phyloP scores from a whole-genome alignment of 176 grass and related monocot genomes.

The Olyra latifolia region DNA sequence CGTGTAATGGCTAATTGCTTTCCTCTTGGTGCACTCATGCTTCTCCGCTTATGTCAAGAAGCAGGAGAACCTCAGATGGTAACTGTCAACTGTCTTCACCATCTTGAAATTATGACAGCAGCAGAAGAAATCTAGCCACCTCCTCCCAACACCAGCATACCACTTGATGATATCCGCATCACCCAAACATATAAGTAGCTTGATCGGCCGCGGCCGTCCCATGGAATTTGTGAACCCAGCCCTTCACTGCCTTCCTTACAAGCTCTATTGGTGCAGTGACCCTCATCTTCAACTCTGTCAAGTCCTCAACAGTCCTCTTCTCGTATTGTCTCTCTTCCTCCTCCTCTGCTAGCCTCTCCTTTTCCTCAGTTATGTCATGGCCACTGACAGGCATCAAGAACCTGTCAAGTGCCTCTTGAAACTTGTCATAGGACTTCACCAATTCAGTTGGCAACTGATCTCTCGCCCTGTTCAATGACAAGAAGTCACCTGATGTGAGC shows the following conservation, averaged over 20 bases:
- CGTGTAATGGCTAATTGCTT: conserved; percentile 85
- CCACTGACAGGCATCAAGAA: conserved; percentile 61
- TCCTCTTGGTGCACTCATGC: conserved; percentile 80
- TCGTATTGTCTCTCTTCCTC: conserved; percentile 74
- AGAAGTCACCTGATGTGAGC: conserved; percentile 80
- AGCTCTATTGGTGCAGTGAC: conserved; percentile 69
- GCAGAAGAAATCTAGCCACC: conserved; percentile 95
- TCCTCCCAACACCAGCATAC: conserved; percentile 81
- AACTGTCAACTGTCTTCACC: conserved; percentile 81
- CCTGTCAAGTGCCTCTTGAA: conserved; percentile 59
- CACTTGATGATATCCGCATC: conserved; percentile 90
- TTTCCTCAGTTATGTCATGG: conserved; percentile 41
- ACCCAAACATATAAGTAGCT: conserved; percentile 87
- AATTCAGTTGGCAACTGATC: conserved; percentile 68
- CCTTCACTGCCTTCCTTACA: conserved; percentile 72
- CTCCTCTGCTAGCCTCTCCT: conserved; percentile 61
- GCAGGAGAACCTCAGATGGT: conserved; percentile 97
- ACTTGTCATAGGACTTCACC: conserved; percentile 78
- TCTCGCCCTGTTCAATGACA: conserved; percentile 63
- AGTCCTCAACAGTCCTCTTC: conserved; percentile 75
- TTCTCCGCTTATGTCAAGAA: conserved; percentile 91
- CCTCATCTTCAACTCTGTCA: conserved; percentile 84
- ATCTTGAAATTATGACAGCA: conserved; percentile 86
- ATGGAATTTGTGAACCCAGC: conserved; percentile 87
- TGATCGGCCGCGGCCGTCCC: conserved; percentile 78